Percentiles rank a stretch among this genome's conserved stretches.
Conservation (phyloP, 1,284 basidiomycete species). For the Phellinidium pouzarii region DNA sequence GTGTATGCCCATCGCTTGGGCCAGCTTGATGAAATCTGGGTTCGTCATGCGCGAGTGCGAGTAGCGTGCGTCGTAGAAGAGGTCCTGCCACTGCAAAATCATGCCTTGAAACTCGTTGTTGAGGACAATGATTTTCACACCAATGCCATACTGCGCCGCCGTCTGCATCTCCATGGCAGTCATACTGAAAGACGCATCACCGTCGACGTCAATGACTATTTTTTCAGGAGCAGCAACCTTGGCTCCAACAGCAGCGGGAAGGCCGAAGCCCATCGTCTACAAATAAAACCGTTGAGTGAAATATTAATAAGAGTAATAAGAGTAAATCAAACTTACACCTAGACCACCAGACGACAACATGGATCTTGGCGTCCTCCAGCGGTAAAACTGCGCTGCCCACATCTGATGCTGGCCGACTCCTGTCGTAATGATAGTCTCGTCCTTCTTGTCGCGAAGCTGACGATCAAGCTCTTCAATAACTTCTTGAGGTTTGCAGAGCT, state of each 20-base stretch:
- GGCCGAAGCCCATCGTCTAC: constrained; percentile 95
- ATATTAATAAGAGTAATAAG: constrained; percentile 14
- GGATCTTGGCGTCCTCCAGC: constrained; percentile 83
- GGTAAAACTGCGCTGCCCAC: constrained; percentile 96
- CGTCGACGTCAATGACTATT: constrained; percentile 93
- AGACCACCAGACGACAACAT: constrained; percentile 97
- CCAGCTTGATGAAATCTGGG: constrained; percentile 89
- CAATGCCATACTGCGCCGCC: constrained; percentile 85
- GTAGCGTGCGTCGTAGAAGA: constrained; percentile 93
- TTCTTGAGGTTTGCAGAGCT: constrained; percentile 92
- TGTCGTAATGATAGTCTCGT: constrained; percentile 84
- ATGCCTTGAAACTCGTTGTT: constrained; percentile 98
- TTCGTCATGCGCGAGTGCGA: constrained; percentile 93
- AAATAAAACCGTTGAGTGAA: constrained; percentile 15
- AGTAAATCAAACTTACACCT: constrained; percentile 52
- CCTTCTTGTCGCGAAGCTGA: constrained; percentile 72
- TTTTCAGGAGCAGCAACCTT: constrained; percentile 95
- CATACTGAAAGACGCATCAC: constrained; percentile 98
- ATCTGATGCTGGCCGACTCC: constrained; percentile 99
- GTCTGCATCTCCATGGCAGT: constrained; percentile 98
- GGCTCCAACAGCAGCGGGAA: constrained; percentile 91
- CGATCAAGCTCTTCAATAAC: constrained; percentile 88
- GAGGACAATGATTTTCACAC: constrained; percentile 86
- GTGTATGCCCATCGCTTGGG: constrained; percentile 87
- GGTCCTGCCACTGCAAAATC: constrained; percentile 99